Evolutionary conservation across 345 rosid genomes (phyloP), one percentile per base, ranked within the genome.

Genomic region (Pelargonium nanum): DNA sequence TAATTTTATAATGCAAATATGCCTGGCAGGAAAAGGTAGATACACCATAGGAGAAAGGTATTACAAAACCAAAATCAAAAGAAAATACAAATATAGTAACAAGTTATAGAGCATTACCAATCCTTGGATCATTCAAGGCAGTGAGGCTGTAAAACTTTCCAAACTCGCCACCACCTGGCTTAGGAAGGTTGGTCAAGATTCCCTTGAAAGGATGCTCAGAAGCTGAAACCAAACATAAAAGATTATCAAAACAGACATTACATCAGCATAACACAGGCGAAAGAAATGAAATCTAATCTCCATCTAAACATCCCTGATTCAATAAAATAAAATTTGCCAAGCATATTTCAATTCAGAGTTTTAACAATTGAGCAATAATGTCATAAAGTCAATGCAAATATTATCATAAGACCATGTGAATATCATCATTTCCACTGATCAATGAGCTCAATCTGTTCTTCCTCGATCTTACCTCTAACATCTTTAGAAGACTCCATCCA

Each of bases 101-200:
- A 40, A 9, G 48, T 19, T 25, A 20, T 16, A 24, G 21, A 60
- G 45, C 0, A 66, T 48, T 80, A 87, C 96, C 91, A 30, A 90
- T 57, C 65, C 96, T 70, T 16, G 93, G 86, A 75, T 90, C 97
- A 73, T 83, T 84, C 53, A 90, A 65, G 57, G 89, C 87, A 44
- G 89, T 83, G 56, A 87, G 59, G 24, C 89, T 79, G 58, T 78
- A 87, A 71, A 79, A 90, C 51, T 90, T 85, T 63, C 93, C 97
- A 60, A 76, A 87, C 69, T 85, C 89, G 26, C 89, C 93, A 53
- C 97, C 95, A 0, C 75, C 81, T 54, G 91, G 91, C 77, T 80
- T 87, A 52, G 93, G 89, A 66, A 90, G 93, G 62, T 74, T 69
- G 22, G 87, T 82, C 56, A 84, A 70, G 51, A 85, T 70, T 50